phyloP scores from a whole-genome alignment of 768 basidiomycete species.

The Lactarius sanguifluus region DNA sequence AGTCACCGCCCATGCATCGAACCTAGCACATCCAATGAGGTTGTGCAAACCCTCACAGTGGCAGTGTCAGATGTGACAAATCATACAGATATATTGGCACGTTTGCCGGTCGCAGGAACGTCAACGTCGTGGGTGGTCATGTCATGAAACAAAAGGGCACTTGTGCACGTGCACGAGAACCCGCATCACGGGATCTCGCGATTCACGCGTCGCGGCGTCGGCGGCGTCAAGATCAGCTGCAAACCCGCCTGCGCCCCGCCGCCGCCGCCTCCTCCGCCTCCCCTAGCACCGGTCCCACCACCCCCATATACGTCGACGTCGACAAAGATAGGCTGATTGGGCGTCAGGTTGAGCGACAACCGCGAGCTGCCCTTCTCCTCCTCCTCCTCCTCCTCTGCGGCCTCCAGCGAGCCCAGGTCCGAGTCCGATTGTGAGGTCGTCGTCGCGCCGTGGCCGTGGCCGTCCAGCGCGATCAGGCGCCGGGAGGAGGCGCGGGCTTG shows the following conservation, averaged over 20 bases:
- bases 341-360: slow-evolving; percentile 20
- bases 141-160: no score
- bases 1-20: not conserved
- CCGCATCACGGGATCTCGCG: not conserved
- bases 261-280: not conserved
- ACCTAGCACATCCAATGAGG: not conserved
- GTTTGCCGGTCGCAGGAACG: not conserved
- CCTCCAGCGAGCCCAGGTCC: not conserved
- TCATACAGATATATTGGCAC: not conserved
- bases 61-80: not conserved
- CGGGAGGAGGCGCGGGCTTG: not conserved
- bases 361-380: slow-evolving; percentile 1
- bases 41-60: not conserved
- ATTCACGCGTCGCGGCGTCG: slow-evolving; percentile 17
- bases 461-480: not conserved
- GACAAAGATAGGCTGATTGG: slow-evolving; percentile 26
- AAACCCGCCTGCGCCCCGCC: slow-evolving; percentile 7
- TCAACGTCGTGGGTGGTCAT: not conserved
- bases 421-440: slow-evolving; percentile 9
- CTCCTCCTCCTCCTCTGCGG: not conserved
- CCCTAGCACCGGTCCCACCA: no score
- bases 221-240: slow-evolving; percentile 27
- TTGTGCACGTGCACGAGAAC: not conserved
- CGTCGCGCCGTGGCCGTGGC: not conserved
- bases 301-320: slow-evolving; percentile 13